Evolutionary conservation across 2,329 filamentous ascomycete species (phyloP).

Genomic region (Penicillium oxalicum): DNA sequence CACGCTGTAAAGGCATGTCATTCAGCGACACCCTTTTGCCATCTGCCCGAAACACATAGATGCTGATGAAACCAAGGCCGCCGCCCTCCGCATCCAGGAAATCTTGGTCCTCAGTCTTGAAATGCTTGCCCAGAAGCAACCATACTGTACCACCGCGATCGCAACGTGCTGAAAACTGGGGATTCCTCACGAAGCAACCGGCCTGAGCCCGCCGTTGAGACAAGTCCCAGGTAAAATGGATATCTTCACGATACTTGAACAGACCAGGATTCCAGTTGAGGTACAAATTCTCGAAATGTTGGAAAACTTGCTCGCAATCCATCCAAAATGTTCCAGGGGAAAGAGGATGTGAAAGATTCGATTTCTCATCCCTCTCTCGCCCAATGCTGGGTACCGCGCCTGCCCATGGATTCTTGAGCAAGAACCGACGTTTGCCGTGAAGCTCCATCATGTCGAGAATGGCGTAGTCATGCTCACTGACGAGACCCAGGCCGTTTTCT

Average conservation of each 20-base stretch:
- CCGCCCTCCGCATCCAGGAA: conserved; percentile 33
- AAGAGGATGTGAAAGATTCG: conserved; percentile 20
- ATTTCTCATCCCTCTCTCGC: neutral
- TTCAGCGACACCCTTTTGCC: conserved; percentile 69
- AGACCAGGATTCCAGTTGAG: conserved; percentile 92
- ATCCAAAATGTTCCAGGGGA: conserved; percentile 88
- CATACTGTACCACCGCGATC: conserved; percentile 61
- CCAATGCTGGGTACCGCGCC: conserved; percentile 53
- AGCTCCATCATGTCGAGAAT: conserved; percentile 70
- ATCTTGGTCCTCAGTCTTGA: conserved; percentile 59
- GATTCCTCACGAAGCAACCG: conserved; percentile 65
- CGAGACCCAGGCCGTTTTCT: conserved; percentile 73
- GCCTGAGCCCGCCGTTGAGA: conserved; percentile 51
- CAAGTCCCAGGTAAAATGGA: conserved; percentile 83
- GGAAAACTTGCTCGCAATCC: conserved; percentile 74
- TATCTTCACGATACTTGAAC: conserved; percentile 75
- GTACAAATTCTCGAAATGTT: conserved; percentile 93
- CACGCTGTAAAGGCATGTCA: conserved; percentile 64
- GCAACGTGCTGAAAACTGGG: conserved; percentile 53
- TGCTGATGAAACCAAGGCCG: conserved; percentile 74
- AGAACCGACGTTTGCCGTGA: conserved; percentile 58
- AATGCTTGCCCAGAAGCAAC: conserved; percentile 82
- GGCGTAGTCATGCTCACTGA: conserved; percentile 89
- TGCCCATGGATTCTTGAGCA: conserved; percentile 94
- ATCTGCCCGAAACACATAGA: conserved; percentile 69